Base-by-base conservation (phyloP, 1,284 basidiomycete species). In the Marasmius fiardii region DNA sequence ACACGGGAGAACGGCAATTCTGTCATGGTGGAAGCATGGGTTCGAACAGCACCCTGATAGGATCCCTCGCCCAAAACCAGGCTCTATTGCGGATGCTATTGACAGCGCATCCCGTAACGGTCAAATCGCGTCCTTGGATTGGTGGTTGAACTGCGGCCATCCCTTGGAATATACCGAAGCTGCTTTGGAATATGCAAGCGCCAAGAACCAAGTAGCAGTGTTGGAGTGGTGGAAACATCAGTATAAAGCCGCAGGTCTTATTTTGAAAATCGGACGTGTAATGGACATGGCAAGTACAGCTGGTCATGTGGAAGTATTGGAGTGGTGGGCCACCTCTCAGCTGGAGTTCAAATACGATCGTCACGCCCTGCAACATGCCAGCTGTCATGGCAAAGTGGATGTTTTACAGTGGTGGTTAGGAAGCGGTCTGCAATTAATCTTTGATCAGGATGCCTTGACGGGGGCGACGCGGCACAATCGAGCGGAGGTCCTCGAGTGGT, bases 401-500 rank as follows among this genome's bases (percentile, higher is more conserved):
- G 86, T 92, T 16, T 70, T 93, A 58, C 75, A 90, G 62, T 93
- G 91, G 91, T 93, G 91, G 92, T 67, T 87, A 43, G 79, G 81
- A 21, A 88, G 86, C 61, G 87, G 88, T 16, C 68, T 92, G 45
- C 86, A 87, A 64, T 73, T 92, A 56, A 78, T 85, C 41, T 93
- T 88, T 66, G 90, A 93, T 66, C 84, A 83, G 59, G 90, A 93
- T 57, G 85, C 83, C 8, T 73, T 93, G 55, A 82, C 81, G 4
- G 85, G 88, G 33, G 90, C 91, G 28, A 92, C 91, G 24, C 76
- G 85, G 60, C 84, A 91, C 67, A 89, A 92, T 61, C 79, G 86
- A 41, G 83, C 86, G n/a, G 86, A 88, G 62, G 87, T 90, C 21
- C 72, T 93, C 28, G 85, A 90, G 59, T 93, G 91, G 91, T 93